phyloP scores from a whole-genome alignment of 2,329 filamentous ascomycete genomes.

The Pseudogymnoascus sp. region DNA sequence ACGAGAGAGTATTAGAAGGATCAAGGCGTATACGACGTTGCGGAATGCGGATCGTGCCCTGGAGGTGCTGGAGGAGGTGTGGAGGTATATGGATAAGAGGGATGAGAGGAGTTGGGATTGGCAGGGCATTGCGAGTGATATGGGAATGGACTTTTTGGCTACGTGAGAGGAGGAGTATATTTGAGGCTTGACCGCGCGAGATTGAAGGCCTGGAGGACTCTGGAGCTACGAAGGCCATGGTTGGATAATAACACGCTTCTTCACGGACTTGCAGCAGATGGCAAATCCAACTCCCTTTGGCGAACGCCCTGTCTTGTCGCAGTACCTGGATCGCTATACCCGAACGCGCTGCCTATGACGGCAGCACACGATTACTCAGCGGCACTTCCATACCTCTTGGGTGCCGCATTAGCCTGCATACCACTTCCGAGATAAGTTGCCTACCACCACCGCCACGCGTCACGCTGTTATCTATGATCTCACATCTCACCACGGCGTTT shows the following conservation, averaged over 20 bases:
- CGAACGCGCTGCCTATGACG: not conserved
- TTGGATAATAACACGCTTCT: not conserved
- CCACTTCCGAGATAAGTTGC: not conserved
- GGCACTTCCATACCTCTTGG: not conserved
- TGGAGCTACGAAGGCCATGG: not conserved
- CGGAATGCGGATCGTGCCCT: slow-evolving; percentile 15
- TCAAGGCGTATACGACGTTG: not conserved
- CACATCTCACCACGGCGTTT: not conserved
- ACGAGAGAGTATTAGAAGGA: slow-evolving; percentile 19
- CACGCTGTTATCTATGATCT: not conserved
- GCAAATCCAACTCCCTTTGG: not conserved
- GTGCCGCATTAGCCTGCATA: not conserved
- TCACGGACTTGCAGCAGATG: not conserved
- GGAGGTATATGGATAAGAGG: slow-evolving; percentile 8
- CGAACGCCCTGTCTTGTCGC: not conserved
- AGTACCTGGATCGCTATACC: not conserved
- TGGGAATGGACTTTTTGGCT: slow-evolving; percentile 47
- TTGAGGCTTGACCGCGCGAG: not conserved
- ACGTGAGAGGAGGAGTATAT: slow-evolving; percentile 18
- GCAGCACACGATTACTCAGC: not conserved
- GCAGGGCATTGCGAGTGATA: slow-evolving; percentile 45
- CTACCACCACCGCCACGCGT: not conserved
- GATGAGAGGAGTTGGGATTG: slow-evolving; percentile 56
- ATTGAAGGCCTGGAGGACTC: not conserved
- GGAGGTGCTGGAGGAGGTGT: slow-evolving; percentile 9